These are phyloP conservation scores for Fusarium brachygibbosum DNA, from an alignment of 2,329 filamentous ascomycete species.

Conservation along the genomic window DNA sequence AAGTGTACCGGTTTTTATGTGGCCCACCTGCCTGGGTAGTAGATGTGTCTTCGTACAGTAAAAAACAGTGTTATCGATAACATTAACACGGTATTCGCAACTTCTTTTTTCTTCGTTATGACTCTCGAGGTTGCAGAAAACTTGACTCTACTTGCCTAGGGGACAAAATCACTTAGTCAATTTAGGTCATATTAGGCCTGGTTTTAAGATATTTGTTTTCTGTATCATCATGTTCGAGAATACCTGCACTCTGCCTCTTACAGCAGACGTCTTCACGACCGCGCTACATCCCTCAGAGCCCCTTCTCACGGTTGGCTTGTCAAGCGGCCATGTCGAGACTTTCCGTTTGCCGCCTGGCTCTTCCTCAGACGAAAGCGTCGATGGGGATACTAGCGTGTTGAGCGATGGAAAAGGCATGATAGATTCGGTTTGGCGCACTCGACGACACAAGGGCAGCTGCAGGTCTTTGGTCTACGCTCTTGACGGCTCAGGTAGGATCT, in stretches of 20 bases:
- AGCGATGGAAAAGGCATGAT: constrained; percentile 79
- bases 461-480: constrained; percentile 81
- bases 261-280: constrained; percentile 88
- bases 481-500: constrained; percentile 75
- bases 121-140: no score
- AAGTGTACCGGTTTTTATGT: no score
- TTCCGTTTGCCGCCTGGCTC: constrained; percentile 76
- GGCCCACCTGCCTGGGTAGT: no score
- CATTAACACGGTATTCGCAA: background rate
- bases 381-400: constrained; percentile 63
- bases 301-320: constrained; percentile 86
- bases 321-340: constrained; percentile 86
- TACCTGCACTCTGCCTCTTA: constrained; percentile 88
- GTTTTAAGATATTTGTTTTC: background rate
- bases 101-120: constrained; percentile 8
- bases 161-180: background rate
- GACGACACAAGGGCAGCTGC: constrained; percentile 94
- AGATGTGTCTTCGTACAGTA: background rate
- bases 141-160: no score
- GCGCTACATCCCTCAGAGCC: constrained; percentile 87
- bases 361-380: constrained; percentile 64
- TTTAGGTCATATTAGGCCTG: no score
- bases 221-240: constrained; percentile 81
- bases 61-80: background rate
- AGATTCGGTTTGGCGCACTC: constrained; percentile 86